These are phyloP conservation scores for Quercus wislizeni DNA, from an alignment of 306 rosid species.

Conservation along the genomic window DNA sequence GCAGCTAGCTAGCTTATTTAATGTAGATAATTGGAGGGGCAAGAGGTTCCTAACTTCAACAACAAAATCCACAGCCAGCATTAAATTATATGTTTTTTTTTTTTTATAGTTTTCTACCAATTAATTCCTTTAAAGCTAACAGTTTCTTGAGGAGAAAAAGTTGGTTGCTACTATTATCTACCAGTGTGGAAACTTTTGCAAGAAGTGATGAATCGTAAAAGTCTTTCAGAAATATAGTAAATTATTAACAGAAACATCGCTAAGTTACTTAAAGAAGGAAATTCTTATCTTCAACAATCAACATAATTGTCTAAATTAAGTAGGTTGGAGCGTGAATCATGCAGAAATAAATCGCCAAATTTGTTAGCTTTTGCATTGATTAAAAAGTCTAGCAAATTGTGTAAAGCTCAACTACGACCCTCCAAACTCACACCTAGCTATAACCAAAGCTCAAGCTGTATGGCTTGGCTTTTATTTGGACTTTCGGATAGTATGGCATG, in stretches of 20 bases:
- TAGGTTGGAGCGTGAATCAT: background rate
- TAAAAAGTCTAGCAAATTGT: background rate
- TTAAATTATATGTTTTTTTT: background rate
- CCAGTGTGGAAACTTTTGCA: conserved; percentile 32
- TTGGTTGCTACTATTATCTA: conserved; percentile 39
- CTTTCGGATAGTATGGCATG: too few relatives aligned
- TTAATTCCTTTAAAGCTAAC: conserved; percentile 19
- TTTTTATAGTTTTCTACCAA: background rate
- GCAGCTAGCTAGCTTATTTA: conserved; percentile 11
- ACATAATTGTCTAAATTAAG: background rate
- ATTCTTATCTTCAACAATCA: background rate
- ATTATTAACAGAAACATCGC: background rate
- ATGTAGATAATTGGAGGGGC: background rate
- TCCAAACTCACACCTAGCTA: background rate
- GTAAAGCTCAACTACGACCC: background rate
- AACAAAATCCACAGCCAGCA: conserved; percentile 25
- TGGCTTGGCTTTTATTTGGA: too few relatives aligned
- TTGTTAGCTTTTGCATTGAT: conserved; percentile 25
- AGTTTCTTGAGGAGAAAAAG: conserved; percentile 21
- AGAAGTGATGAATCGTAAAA: background rate
- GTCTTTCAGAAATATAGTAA: background rate
- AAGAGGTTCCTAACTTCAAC: conserved; percentile 14
- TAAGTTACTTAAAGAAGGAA: background rate
- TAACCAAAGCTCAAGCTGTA: background rate
- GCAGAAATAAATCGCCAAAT: conserved; percentile 14